These are phyloP conservation scores for Gonapodya sp. DNA, from an alignment of 192 early-diverging fungal species.

Conservation along the genomic window DNA sequence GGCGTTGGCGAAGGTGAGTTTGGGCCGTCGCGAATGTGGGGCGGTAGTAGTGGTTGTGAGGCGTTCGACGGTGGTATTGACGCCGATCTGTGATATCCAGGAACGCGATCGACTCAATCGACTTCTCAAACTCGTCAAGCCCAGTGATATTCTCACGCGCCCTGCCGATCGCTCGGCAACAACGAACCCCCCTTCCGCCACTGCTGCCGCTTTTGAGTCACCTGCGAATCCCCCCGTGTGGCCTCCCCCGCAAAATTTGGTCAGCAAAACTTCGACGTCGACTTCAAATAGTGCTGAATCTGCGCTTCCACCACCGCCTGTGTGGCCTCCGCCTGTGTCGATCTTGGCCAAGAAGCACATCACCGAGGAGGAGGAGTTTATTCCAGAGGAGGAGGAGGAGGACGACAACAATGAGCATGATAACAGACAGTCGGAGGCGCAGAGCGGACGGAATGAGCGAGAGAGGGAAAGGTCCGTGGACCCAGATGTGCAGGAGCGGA, in stretches of 20 bases:
- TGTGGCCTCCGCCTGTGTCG: background rate
- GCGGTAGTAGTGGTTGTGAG: too few relatives aligned
- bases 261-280: background rate
- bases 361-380: background rate
- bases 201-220: too few relatives aligned
- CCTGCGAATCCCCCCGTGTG: background rate
- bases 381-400: background rate
- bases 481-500: too few relatives aligned
- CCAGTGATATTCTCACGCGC: background rate
- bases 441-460: too few relatives aligned
- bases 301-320: background rate
- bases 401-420: background rate
- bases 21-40: too few relatives aligned
- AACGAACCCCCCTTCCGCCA: too few relatives aligned
- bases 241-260: background rate
- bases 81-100: too few relatives aligned
- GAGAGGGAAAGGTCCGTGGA: too few relatives aligned
- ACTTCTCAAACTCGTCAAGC: background rate
- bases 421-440: background rate
- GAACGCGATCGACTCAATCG: background rate
- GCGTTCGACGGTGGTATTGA: background rate
- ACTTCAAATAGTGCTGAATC: too few relatives aligned
- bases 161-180: background rate
- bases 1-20: background rate
- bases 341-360: background rate